Conservation (phyloP, 2,329 filamentous ascomycete species). For the Ophiostoma himal-ulmi region DNA sequence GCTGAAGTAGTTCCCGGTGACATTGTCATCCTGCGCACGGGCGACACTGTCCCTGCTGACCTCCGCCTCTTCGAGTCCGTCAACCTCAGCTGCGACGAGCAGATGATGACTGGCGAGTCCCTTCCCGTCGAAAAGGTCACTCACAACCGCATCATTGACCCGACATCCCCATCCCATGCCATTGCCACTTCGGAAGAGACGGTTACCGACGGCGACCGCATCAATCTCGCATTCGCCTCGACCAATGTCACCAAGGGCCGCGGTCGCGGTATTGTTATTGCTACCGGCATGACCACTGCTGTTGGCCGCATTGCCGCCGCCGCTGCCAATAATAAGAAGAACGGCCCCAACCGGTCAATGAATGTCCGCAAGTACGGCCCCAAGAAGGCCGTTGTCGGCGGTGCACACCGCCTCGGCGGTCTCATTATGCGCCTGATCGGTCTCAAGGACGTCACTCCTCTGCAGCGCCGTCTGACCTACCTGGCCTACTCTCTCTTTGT, state of each 20-base stretch:
- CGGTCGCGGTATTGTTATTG: conserved; percentile 65
- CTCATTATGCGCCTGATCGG: conserved; percentile 47
- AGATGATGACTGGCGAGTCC: conserved; percentile 70
- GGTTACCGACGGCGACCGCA: conserved; percentile 63
- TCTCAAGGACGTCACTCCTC: conserved; percentile 64
- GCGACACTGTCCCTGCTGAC: conserved; percentile 70
- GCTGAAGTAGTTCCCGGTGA: conserved; percentile 66
- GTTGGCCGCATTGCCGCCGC: conserved; percentile 68
- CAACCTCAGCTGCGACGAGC: conserved; percentile 75
- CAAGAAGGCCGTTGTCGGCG: conserved; percentile 37
- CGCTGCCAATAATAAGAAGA: conserved; percentile 47
- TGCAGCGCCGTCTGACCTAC: conserved; percentile 80
- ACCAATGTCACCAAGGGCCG: conserved; percentile 68
- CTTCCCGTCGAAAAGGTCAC: conserved; percentile 63
- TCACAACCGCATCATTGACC: conserved; percentile 42
- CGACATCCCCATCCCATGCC: conserved; percentile 43
- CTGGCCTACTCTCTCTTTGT: conserved; percentile 76
- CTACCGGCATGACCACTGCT: conserved; percentile 69
- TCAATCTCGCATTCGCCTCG: conserved; percentile 70
- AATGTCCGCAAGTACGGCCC: conserved; percentile 41
- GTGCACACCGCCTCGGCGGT: conserved; percentile 38
- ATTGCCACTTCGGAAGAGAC: conserved; percentile 41
- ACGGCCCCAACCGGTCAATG: conserved; percentile 41
- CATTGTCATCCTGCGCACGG: conserved; percentile 60
- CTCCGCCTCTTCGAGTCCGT: conserved; percentile 64